Conservation (phyloP, 306 rosid genomes). For the Alnus rubra region DNA sequence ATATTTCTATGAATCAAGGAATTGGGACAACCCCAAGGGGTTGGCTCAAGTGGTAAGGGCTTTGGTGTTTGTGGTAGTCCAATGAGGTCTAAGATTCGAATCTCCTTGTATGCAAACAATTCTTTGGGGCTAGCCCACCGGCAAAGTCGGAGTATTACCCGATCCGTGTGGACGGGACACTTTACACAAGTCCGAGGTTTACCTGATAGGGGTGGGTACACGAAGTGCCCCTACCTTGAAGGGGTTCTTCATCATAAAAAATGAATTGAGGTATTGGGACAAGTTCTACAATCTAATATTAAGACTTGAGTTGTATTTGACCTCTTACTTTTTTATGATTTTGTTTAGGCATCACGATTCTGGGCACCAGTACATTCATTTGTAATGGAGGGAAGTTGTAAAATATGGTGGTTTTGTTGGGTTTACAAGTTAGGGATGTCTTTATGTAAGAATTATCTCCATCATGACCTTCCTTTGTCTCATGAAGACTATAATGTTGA, state of each 20-base stretch:
- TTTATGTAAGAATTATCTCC: neutral
- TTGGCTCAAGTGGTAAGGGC: too few species aligned
- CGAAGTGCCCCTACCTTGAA: too few species aligned
- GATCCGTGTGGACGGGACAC: too few species aligned
- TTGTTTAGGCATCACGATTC: neutral
- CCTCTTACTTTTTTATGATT: neutral
- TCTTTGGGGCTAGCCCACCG: too few species aligned
- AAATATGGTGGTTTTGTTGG: conserved; percentile 5
- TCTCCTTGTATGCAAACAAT: too few species aligned
- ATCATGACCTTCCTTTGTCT: conserved; percentile 19
- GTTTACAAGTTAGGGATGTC: neutral
- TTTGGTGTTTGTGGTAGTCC: too few species aligned
- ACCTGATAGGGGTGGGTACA: too few species aligned
- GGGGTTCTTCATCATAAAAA: too few species aligned
- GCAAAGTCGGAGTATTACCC: too few species aligned
- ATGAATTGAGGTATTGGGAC: neutral
- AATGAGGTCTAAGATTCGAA: too few species aligned
- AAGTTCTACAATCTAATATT: neutral
- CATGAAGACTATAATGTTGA: conserved; percentile 16
- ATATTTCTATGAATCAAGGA: neutral
- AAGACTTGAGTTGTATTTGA: neutral
- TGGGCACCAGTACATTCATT: neutral
- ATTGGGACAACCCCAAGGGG: neutral
- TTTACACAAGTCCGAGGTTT: too few species aligned
- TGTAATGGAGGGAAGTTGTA: neutral